These are phyloP conservation scores for Sporisorium exsertum DNA, from an alignment of 1,284 basidiomycete genomes.

Conservation along the genomic window DNA sequence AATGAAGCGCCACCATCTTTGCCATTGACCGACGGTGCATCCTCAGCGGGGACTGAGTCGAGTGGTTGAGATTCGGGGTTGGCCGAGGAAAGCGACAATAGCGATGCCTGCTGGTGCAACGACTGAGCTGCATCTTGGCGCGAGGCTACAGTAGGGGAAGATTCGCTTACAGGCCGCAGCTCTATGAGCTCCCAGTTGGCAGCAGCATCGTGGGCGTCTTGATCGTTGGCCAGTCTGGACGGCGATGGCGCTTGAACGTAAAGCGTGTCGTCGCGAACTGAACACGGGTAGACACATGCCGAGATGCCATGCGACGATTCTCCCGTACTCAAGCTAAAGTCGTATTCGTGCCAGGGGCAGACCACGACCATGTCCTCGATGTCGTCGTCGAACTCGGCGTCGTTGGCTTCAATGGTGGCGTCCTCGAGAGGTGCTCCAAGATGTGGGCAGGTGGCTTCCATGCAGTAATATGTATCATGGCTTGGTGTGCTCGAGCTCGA, in stretches of 20 bases:
- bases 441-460: slow-evolving; percentile 87
- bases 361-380: slow-evolving; percentile 71
- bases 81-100: slow-evolving; percentile 33
- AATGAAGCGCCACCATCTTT: slow-evolving; percentile 1
- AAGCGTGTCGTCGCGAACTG: slow-evolving; percentile 71
- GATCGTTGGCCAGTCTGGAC: slow-evolving; percentile 1
- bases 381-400: slow-evolving; percentile 71
- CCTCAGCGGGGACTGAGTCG: neutral
- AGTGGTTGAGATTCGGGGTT: neutral
- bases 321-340: slow-evolving; percentile 79
- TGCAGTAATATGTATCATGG: slow-evolving; percentile 74
- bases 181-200: slow-evolving; percentile 79
- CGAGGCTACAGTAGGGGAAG: slow-evolving; percentile 19
- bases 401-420: slow-evolving; percentile 75
- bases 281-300: slow-evolving; percentile 81
- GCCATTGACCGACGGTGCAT: neutral
- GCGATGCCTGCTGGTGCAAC: slow-evolving; percentile 30
- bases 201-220: slow-evolving; percentile 5
- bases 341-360: slow-evolving; percentile 83
- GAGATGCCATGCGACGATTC: slow-evolving; percentile 81
- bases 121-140: slow-evolving; percentile 33
- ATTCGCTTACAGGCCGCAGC: slow-evolving; percentile 83
- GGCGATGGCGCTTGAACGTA: slow-evolving; percentile 53
- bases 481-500: slow-evolving; percentile 8
- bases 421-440: slow-evolving; percentile 85